These are phyloP conservation scores for Pestalotiopsis sp. DNA, from an alignment of 2,329 filamentous ascomycete genomes.

Conservation along the genomic window DNA sequence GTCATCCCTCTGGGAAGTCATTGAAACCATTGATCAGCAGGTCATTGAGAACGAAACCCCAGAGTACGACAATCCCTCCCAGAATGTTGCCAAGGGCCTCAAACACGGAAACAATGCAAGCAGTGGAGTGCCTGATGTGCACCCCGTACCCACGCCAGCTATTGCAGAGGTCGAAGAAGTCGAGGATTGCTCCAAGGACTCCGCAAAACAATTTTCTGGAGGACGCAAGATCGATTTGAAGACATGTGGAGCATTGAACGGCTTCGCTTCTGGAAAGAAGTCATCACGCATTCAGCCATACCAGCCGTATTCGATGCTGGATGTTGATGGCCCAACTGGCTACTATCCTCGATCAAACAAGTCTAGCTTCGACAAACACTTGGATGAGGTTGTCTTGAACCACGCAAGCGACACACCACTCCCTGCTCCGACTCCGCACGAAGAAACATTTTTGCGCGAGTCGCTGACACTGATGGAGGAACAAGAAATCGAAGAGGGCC, in stretches of 20 bases:
- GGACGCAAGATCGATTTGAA: not conserved
- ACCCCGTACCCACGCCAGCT: slow-evolving; percentile 20
- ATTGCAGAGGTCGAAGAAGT: not conserved
- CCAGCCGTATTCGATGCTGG: too few species aligned
- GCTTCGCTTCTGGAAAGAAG: too few species aligned
- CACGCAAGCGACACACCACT: slow-evolving; percentile 19
- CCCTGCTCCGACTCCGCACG: slow-evolving; percentile 17
- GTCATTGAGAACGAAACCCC: slow-evolving; percentile 6
- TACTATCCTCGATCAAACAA: too few species aligned
- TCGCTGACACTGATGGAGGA: slow-evolving; percentile 30
- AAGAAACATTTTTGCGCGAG: slow-evolving; percentile 17
- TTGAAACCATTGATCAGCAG: slow-evolving; percentile 17
- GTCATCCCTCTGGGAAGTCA: slow-evolving; percentile 3
- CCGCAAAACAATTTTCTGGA: not conserved
- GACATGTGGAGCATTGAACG: slow-evolving; percentile 3
- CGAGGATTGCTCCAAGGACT: not conserved
- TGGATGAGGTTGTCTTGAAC: slow-evolving; percentile 12
- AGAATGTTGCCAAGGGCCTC: slow-evolving; percentile 6
- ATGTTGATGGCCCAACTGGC: too few species aligned
- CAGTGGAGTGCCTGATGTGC: too few species aligned
- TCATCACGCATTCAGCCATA: too few species aligned
- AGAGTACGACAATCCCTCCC: slow-evolving; percentile 10
- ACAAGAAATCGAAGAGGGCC: slow-evolving; percentile 31
- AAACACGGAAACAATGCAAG: slow-evolving; percentile 8
- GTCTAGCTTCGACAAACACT: not conserved